Evolutionary conservation across 1,139 yeast genomes (phyloP), one percentile per base, ranked within the genome.

Genomic region (Yamadazyma diospyri): DNA sequence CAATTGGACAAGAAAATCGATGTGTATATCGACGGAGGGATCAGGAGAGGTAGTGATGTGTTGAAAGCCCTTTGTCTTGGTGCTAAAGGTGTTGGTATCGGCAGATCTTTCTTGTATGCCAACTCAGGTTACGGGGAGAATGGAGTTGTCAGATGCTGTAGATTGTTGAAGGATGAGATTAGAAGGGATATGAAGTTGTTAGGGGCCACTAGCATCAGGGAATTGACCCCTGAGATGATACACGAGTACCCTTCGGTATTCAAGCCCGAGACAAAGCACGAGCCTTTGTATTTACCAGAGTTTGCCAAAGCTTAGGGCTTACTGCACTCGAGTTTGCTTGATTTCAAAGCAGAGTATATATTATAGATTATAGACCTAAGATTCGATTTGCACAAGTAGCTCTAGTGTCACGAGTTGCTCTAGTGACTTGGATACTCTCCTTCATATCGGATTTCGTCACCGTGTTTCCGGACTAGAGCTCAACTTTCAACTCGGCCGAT

Each of bases 61-160:
- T 47, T 73, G 34, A 74, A 74, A 42, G 79, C 79, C 0, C 48
- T 74, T 11, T 73, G 78, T 34, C 58, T 74, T 9, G 80, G 80
- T 5, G 79, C 78, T 10, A 71, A 61, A 31, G 79, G 74, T 7
- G 75, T 73, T 8, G 78, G 78, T 3, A 50, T 73, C 16, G 78
- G 78, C 7, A 52, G 78, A 38, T 66, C 77, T 1, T 72, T 71
- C 40, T 49, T 69, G 27, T 69, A 62, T 41, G 68, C 70, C 7
- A 61, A 69, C 46, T 64, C 76, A 6, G 67, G 71, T 2, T 72
- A 72, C 41, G 78, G 78, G 6, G 69, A 64, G 32, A 57, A 53
- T 6, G 78, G 78, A 19, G 78, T 72, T 9, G 55, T 52, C 35
- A 58, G 61, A 36, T 64, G 71, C 4, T 55, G 68, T 25, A 62